Base-by-base conservation (phyloP, 2,329 filamentous ascomycete species). In the Aspergillus quadrilineatus region DNA sequence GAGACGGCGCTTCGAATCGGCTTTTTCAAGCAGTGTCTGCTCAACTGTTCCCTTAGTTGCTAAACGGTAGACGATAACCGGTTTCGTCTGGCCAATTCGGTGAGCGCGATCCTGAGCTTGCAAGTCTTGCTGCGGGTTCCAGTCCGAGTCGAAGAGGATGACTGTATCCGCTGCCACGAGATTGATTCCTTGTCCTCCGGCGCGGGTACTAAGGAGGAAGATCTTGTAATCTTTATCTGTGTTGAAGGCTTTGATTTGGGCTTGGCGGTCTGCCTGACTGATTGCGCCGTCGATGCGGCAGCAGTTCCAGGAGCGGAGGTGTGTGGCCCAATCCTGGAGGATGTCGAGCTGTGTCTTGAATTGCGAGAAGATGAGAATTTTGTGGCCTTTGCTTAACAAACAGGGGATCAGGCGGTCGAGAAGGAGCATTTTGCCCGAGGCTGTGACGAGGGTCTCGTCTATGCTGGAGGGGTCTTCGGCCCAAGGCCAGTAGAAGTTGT, bases 401-500 rank as follows among this genome's bases (percentile, higher is more conserved):
- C 81, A 81, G 0, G 89, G 89, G 0, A 99, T 82, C 0, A 99
- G 81, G 0, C 91, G 86, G 70, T 99, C 94, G 0, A 99, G 83
- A 0, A 99, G 83, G 2, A 97, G 83, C 91, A 99, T 97, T 72
- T 99, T 99, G 12, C 94, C 94, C 0, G 92, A 96, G 0, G 90
- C 85, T 0, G 89, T 93, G 34, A 99, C 84, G 5, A 99, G 83
- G 1, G 83, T 88, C 68, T 95, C 89, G 66, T 97, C 92, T 0
- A 91, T 77, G 0, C 82, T 77, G 0, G 82, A 72, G 5, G 82
- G 81, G 1, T 82, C 79, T 14, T 84, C 80, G 5, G 83, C 80
- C 84, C 93, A 97, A 0, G 94, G 93, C 69, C 92, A 95, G 75
- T 96, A 97, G 72, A 99, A 97, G 69, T 97, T 96, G 74, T 97